Evolutionary conservation across 306 rosid species (phyloP).

Genomic region (Morella rubra): DNA sequence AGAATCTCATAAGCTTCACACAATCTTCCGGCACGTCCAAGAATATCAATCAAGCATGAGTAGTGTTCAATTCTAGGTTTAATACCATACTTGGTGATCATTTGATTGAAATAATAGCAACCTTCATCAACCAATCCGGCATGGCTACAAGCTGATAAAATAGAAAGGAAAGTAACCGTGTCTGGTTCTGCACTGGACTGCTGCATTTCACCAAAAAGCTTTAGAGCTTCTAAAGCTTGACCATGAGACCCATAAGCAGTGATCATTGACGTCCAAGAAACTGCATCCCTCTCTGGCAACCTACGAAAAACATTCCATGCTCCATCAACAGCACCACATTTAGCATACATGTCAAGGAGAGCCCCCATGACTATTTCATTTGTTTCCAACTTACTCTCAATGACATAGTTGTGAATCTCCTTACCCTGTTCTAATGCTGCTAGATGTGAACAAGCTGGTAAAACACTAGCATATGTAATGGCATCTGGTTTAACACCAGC

Average conservation of each 20-base stretch:
- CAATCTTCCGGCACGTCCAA: conserved; percentile 84
- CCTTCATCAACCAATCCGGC: conserved; percentile 75
- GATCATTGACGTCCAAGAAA: conserved; percentile 86
- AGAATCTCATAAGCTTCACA: conserved; percentile 68
- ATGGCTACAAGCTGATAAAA: conserved; percentile 80
- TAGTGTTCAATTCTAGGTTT: conserved; percentile 65
- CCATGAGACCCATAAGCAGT: conserved; percentile 80
- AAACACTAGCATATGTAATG: conserved; percentile 59
- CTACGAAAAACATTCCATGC: conserved; percentile 58
- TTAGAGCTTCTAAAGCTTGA: conserved; percentile 60
- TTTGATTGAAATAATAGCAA: conserved; percentile 53
- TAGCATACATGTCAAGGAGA: conserved; percentile 87
- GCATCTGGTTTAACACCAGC: conserved; percentile 58
- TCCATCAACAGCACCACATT: conserved; percentile 75
- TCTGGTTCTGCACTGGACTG: conserved; percentile 53
- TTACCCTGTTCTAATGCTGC: conserved; percentile 76
- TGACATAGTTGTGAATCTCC: conserved; percentile 59
- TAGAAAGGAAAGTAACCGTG: conserved; percentile 63
- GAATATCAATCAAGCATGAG: conserved; percentile 81
- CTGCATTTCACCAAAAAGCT: conserved; percentile 62
- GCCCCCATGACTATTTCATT: conserved; percentile 74
- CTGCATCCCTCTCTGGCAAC: conserved; percentile 67
- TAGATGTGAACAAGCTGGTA: conserved; percentile 75
- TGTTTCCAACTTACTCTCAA: conserved; percentile 44
- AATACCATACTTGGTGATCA: conserved; percentile 53